These are phyloP conservation scores for Waltergamsia citrina DNA, from an alignment of 2,329 filamentous ascomycete species.

Conservation along the genomic window DNA sequence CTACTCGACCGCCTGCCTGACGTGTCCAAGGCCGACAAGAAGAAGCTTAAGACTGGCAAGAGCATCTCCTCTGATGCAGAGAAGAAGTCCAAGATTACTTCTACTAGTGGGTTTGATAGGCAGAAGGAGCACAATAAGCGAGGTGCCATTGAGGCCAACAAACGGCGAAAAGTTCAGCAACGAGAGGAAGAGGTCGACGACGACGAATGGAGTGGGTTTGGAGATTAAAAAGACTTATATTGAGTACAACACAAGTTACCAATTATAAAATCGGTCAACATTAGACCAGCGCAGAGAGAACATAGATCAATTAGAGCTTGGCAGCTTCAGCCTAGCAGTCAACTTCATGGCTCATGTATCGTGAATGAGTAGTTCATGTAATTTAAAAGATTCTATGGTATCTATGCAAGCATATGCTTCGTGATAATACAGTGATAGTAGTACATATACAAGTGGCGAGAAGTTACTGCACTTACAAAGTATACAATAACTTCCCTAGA, in stretches of 20 bases:
- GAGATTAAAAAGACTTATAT: slow-evolving; percentile 19
- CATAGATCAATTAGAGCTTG: neutral
- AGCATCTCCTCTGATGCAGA: slow-evolving; percentile 49
- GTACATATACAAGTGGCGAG: neutral
- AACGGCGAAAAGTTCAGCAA: slow-evolving; percentile 34
- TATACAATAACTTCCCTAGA: no score
- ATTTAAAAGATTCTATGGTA: no score
- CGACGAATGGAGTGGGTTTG: slow-evolving; percentile 40
- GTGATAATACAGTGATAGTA: neutral
- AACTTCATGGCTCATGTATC: no score
- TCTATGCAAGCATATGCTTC: neutral
- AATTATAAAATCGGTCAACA: neutral
- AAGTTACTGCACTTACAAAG: neutral
- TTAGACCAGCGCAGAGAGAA: neutral
- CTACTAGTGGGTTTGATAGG: slow-evolving; percentile 69
- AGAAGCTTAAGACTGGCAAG: slow-evolving; percentile 71
- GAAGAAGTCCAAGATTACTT: slow-evolving; percentile 64
- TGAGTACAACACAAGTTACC: neutral
- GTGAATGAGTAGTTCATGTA: no score
- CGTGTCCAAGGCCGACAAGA: slow-evolving; percentile 73
- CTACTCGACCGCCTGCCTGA: slow-evolving; percentile 78
- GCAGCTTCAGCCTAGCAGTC: no score
- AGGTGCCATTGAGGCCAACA: slow-evolving; percentile 54
- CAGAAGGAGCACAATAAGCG: slow-evolving; percentile 56
- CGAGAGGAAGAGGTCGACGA: slow-evolving; percentile 14